Conservation (phyloP, 768 basidiomycete genomes). For the Kondoa malvinella region DNA sequence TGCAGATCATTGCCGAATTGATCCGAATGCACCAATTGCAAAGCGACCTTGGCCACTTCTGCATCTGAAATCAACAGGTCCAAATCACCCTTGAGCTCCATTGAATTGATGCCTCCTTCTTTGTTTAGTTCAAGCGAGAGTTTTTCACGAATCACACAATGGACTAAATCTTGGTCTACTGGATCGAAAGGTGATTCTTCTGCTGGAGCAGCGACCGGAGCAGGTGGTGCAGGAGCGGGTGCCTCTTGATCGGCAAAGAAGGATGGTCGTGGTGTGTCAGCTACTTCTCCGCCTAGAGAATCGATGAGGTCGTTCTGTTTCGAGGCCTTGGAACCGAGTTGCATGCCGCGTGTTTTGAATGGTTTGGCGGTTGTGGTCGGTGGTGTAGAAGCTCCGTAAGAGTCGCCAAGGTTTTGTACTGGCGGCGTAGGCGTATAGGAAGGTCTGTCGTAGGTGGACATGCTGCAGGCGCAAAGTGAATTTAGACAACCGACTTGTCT, state of each 20-base stretch:
- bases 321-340: conserved; percentile 76
- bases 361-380: conserved; percentile 28
- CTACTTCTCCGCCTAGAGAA: conserved; percentile 52
- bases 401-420: conserved; percentile 10
- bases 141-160: conserved; percentile 67
- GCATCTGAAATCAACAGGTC: conserved; percentile 71
- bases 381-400: conserved; percentile 15
- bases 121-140: conserved; percentile 64
- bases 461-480: conserved; percentile 3
- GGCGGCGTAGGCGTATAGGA: conserved; percentile 17
- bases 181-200: conserved; percentile 39
- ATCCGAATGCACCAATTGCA: conserved; percentile 44
- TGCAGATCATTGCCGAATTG: conserved; percentile 53
- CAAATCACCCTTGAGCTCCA: conserved; percentile 90
- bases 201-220: conserved; percentile 39
- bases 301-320: conserved; percentile 67
- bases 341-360: conserved; percentile 93
- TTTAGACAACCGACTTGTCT: background rate
- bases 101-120: conserved; percentile 73
- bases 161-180: conserved; percentile 65
- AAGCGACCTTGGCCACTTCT: conserved; percentile 50
- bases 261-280: conserved; percentile 28
- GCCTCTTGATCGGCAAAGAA: conserved; percentile 25
- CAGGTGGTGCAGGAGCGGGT: conserved; percentile 41
- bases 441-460: conserved; percentile 11